Evolutionary conservation across 2,329 filamentous ascomycete genomes (phyloP).

Genomic region (Didymella keratinophila): DNA sequence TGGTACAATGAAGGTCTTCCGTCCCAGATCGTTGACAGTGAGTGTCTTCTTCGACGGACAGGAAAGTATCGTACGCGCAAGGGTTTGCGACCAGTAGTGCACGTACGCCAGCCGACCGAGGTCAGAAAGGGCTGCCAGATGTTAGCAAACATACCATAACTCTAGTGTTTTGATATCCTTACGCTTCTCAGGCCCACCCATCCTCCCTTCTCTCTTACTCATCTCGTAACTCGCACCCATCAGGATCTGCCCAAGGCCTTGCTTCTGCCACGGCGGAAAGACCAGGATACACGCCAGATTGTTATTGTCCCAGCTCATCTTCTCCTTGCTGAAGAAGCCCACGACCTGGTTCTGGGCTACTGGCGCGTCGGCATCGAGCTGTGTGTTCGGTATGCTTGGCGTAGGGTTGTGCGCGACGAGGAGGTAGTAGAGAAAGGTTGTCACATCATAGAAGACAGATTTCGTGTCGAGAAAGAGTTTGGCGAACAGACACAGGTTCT

Average conservation of each 20-base stretch:
- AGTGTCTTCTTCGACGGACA: conserved; percentile 60
- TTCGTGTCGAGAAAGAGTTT: conserved; percentile 99
- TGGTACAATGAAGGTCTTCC: conserved; percentile 80
- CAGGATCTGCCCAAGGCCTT: conserved; percentile 84
- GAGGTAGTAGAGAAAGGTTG: conserved; percentile 92
- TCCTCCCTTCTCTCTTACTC: conserved; percentile 78
- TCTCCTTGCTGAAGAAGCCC: conserved; percentile 99
- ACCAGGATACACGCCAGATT: conserved; percentile 96
- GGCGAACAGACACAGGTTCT: conserved; percentile 93
- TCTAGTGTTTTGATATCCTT: conserved; percentile 16
- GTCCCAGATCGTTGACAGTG: conserved; percentile 75
- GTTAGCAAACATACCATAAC: conserved; percentile 17
- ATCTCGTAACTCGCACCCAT: conserved; percentile 96
- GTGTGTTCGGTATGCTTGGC: conserved; percentile 43
- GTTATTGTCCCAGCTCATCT: conserved; percentile 98
- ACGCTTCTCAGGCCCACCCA: conserved; percentile 92
- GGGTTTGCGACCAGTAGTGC: conserved; percentile 85
- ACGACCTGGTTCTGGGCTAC: conserved; percentile 66
- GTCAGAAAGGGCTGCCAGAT: conserved; percentile 71
- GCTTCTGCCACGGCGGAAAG: conserved; percentile 94
- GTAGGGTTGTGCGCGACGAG: conserved; percentile 74
- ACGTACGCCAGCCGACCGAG: conserved; percentile 83
- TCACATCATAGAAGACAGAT: conserved; percentile 96
- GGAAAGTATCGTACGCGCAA: conserved; percentile 71
- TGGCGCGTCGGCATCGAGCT: conserved; percentile 28